A percentile compares a stretch with the other conserved stretches of the same genome.
These are phyloP conservation scores for Cadophora sp. DNA, from an alignment of 2,329 filamentous ascomycete genomes.

Conservation along the genomic window DNA sequence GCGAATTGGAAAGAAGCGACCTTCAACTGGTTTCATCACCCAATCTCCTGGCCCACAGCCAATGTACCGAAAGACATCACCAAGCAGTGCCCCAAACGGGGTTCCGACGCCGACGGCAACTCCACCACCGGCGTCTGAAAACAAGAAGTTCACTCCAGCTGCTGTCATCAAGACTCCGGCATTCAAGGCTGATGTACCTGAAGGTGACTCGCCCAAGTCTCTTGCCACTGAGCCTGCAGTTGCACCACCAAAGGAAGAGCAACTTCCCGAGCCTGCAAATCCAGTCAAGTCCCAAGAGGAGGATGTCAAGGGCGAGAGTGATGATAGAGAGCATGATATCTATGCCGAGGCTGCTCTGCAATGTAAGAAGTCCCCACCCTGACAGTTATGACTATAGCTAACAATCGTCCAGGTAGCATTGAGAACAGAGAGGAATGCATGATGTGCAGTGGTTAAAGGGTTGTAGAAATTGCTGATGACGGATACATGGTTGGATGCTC, in stretches of 20 bases:
- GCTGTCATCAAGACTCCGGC: constrained; percentile 66
- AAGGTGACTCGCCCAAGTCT: constrained; percentile 81
- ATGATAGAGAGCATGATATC: constrained; percentile 86
- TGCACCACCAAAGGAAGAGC: constrained; percentile 67
- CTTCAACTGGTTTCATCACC: constrained; percentile 51
- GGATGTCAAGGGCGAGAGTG: constrained; percentile 72
- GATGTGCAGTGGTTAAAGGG: constrained; percentile 88
- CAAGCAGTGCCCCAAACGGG: constrained; percentile 57
- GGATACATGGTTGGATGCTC: constrained; percentile 39
- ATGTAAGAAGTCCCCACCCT: constrained; percentile 64
- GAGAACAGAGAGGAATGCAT: constrained; percentile 94
- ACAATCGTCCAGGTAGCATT: constrained; percentile 73
- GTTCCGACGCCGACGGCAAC: constrained; percentile 74
- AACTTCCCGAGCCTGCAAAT: constrained; percentile 64
- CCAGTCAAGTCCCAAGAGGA: constrained; percentile 70
- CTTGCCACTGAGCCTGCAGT: constrained; percentile 72
- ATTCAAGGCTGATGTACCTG: constrained; percentile 79
- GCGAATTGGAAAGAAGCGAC: constrained; percentile 72
- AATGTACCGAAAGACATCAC: constrained; percentile 64
- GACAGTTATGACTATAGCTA: constrained; percentile 44
- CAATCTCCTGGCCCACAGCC: constrained; percentile 70
- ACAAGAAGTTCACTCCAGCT: constrained; percentile 47
- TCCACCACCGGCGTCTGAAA: constrained; percentile 61
- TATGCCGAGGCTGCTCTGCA: constrained; percentile 91
- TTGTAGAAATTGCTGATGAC: constrained; percentile 30